Percentiles rank a stretch among this genome's conserved stretches.
These are phyloP conservation scores for Chlorociboria aeruginascens DNA, from an alignment of 495 filamentous ascomycete species.

Conservation along the genomic window DNA sequence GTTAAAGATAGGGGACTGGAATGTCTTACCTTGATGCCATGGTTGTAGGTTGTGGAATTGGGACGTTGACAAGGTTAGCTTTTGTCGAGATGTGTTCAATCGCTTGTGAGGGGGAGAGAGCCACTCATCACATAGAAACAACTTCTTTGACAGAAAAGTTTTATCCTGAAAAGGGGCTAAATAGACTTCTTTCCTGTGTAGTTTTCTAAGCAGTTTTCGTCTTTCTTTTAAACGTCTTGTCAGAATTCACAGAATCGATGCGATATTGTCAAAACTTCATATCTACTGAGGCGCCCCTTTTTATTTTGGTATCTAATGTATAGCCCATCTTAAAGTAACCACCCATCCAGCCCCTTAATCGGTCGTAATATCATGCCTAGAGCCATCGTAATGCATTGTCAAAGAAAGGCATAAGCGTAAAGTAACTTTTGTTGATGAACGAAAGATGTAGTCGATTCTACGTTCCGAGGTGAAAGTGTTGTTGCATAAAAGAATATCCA, in stretches of 20 bases:
- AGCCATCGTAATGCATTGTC: conserved; percentile 5
- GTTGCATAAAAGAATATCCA: neutral
- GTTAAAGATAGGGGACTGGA: neutral
- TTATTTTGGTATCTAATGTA: conserved; percentile 4
- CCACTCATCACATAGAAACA: conserved; percentile 1
- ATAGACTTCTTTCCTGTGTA: neutral
- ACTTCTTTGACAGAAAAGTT: too few species aligned
- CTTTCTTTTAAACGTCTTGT: neutral
- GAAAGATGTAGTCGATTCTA: conserved; percentile 5
- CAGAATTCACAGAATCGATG: neutral
- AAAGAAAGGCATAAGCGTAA: neutral
- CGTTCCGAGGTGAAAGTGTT: neutral
- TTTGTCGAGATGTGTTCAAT: conserved; percentile 5
- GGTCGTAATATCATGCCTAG: conserved; percentile 8
- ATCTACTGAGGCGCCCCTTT: neutral
- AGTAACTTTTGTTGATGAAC: conserved; percentile 8
- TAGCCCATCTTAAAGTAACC: conserved; percentile 2
- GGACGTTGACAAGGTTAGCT: neutral
- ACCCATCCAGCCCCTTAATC: neutral
- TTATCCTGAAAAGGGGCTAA: too few species aligned
- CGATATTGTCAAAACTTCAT: neutral
- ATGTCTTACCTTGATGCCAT: conserved; percentile 25
- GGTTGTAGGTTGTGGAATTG: conserved; percentile 1
- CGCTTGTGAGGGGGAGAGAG: neutral
- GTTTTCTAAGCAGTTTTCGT: too few species aligned